Evolutionary conservation across 192 early-diverging fungal species (phyloP), one percentile per base, ranked within the genome.

Genomic region (Phycomyces nitens): DNA sequence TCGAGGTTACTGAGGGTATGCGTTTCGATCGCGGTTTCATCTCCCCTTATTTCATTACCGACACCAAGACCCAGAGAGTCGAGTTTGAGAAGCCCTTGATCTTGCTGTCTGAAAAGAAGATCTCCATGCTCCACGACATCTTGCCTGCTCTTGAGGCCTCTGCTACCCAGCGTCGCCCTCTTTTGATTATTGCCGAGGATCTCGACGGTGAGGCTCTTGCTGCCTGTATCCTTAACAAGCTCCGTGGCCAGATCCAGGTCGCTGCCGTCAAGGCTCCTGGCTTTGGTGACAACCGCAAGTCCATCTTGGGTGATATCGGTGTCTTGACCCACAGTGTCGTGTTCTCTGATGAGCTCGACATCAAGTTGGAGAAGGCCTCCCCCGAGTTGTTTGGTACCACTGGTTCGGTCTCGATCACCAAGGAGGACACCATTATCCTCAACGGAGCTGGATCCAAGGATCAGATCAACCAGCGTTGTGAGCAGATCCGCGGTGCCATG

Each of bases 261-360:
- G 89, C 87, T 70, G 92, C 91, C 51, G 96, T 99, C 81, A 99
- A 99, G 89, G 95, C 98, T 7, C 98, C 98, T 41, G 98, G 98
- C 41, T 99, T 98, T 65, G 98, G 98, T 77, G 98, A 99, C 80
- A 98, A 99, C 91, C 92, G 98, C 79, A 99, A 99, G 86, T 91
- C 92, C 40, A 99, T 95, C 59, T 84, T 99, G 52, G 93, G 94
- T 56, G 98, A 99, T 79, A 84, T 99, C 66, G 98, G 92, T 57
- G 92, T 96, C 53, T 81, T 99, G 66, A 99, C 98, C 66, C 93
- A 96, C 80, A 88, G 87, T 58, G 93, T 92, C 55, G 98, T 99
- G 58, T 98, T 99, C 84, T 92, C 87, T 50, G 94, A 96, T 75
- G 96, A 99, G 69, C 82, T 98, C 49, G 95, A 98, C 68, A 76